Percentiles rank a stretch among this genome's conserved stretches.
phyloP scores from a whole-genome alignment of 2,329 filamentous ascomycete species.

The Dactylellina cionopaga region DNA sequence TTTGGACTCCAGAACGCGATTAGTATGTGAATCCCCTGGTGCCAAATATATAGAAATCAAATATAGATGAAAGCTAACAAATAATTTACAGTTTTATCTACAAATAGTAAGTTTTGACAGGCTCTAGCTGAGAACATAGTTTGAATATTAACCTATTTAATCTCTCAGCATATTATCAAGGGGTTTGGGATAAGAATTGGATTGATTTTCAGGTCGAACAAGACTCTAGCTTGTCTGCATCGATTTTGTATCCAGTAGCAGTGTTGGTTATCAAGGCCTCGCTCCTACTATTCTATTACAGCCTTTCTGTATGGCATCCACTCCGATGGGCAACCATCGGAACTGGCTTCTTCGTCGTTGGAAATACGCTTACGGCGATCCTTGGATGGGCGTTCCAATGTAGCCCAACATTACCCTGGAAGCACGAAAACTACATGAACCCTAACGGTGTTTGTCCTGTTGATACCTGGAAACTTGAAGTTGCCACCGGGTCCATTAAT shows the following conservation, averaged over 20 bases:
- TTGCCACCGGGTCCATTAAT: conserved; percentile 24
- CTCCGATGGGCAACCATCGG: conserved; percentile 21
- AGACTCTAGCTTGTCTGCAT: conserved; percentile 22
- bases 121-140: not conserved
- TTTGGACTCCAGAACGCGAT: conserved; percentile 32
- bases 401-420: conserved; percentile 23
- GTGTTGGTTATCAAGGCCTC: conserved; percentile 32
- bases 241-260: conserved; percentile 24
- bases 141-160: not conserved
- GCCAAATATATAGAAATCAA: not conserved
- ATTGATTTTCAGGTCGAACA: conserved; percentile 30
- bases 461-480: conserved; percentile 23
- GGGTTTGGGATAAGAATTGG: conserved; percentile 37
- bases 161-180: conserved; percentile 18
- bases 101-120: not conserved
- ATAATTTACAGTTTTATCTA: conserved; percentile 14
- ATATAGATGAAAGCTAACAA: not conserved
- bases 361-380: conserved; percentile 15
- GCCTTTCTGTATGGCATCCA: conserved; percentile 27
- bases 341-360: conserved; percentile 14
- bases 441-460: conserved; percentile 19
- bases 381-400: conserved; percentile 33
- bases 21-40: conserved; percentile 1
- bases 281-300: conserved; percentile 30
- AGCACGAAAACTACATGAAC: conserved; percentile 28